These are phyloP conservation scores for Beauveria medogensis DNA, from an alignment of 2,329 filamentous ascomycete genomes.

Conservation along the genomic window DNA sequence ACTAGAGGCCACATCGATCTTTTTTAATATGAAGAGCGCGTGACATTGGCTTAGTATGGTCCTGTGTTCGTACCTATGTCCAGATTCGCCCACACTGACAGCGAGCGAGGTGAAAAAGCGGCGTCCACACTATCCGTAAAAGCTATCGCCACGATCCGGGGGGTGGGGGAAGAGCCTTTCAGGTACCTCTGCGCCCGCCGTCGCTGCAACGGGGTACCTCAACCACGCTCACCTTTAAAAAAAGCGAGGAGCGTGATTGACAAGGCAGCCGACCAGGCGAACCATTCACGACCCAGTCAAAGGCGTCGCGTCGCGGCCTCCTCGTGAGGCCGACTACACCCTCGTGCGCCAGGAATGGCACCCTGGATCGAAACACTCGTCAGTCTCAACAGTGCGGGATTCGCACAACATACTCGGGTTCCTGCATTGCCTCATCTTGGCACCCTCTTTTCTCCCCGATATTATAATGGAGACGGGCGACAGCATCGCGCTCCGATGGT, in stretches of 20 bases:
- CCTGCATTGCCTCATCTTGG: constrained; percentile 7
- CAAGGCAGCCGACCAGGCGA: constrained; percentile 12
- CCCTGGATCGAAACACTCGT: not conserved
- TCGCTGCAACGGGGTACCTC: not conserved
- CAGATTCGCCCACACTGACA: not conserved
- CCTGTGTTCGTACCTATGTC: too few relatives aligned
- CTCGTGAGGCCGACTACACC: not conserved
- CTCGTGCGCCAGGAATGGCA: not conserved
- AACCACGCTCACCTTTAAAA: not conserved
- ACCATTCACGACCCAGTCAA: constrained; percentile 9
- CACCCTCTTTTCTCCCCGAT: not conserved
- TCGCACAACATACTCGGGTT: not conserved
- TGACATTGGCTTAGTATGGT: too few relatives aligned
- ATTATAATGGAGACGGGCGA: not conserved
- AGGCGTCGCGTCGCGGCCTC: not conserved
- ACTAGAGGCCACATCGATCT: too few relatives aligned
- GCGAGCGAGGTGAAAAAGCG: not conserved
- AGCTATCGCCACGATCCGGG: constrained; percentile 5
- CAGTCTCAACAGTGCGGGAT: not conserved
- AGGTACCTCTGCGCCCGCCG: not conserved
- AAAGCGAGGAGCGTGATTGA: constrained; percentile 10
- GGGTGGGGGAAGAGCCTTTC: not conserved
- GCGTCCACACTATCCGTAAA: not conserved
- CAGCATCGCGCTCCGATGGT: not conserved
- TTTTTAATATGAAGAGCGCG: too few relatives aligned